Evolutionary conservation across 257 asterid genomes (phyloP), one percentile per base, ranked within the genome.

Genomic region (Rauvolfia tetraphylla): DNA sequence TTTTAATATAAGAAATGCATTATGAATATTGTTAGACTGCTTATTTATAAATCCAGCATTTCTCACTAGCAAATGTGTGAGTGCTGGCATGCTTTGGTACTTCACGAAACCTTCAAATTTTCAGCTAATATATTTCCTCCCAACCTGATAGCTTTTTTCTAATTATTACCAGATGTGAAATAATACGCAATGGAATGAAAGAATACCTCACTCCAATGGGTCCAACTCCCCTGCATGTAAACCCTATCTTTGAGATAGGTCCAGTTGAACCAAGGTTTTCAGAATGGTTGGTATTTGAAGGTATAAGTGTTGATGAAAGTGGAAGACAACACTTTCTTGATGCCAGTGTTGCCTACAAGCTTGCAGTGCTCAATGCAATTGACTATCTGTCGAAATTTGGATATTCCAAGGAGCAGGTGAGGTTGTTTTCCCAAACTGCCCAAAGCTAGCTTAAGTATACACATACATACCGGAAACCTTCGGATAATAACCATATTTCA

Each of bases 171-270:
- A 92, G 98, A 80, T 90, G 98, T 51, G 97, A 92, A 59, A 95
- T 95, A 84, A 93, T 95, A 76, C 81, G 97, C 84, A 92, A 81
- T 71, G 98, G 99, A 22, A 93, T 95, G 98, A 90, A 82, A 42
- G 93, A 87, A 77, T 95, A 95, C 87, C 89, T 95, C n/a, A 93
- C 98, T 67, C 99, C 99, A 10, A 93, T 95, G 99, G 99, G 99
- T 23, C 99, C 98, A 7, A 91, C 97, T 68, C 87, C 87, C 2
- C 78, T 91, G 38, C 96, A 95, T 66, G 99, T 95, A 17, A 95
- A 95, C 82, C 99, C 96, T 9, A 91, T 95, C 68, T 95, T 95
- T 75, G 97, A 95, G 91, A 91, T 88, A 81, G 99, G 98, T 0
- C 98, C 96, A 0, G 83, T 93, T 1, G 99, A 95, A 85, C 99